A percentile compares a stretch with the other conserved stretches of the same genome.
Evolutionary conservation across 371 early-diverging fungal genomes (phyloP).

Genomic region (Parasitella parasitica): DNA sequence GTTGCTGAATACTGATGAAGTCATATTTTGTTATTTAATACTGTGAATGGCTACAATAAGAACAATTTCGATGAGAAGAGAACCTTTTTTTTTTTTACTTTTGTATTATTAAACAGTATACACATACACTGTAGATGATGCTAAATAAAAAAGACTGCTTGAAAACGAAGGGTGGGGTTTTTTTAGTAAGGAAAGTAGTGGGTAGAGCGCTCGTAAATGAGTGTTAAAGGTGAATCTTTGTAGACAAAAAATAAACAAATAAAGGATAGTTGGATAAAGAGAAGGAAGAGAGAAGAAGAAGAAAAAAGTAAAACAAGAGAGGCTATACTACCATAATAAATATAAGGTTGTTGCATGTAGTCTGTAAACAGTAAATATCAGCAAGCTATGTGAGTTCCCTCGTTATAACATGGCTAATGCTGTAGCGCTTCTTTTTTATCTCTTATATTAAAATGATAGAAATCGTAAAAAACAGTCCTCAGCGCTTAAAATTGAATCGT

Average conservation of each 20-base stretch:
- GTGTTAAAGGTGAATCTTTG: background rate
- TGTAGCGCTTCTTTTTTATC: too few species aligned
- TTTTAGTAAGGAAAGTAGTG: background rate
- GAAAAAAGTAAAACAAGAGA: background rate
- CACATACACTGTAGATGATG: too few species aligned
- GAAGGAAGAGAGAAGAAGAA: background rate
- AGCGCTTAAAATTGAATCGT: too few species aligned
- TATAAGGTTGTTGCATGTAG: conserved; percentile 11
- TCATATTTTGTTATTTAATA: background rate
- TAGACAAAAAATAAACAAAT: conserved; percentile 7
- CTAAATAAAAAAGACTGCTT: background rate
- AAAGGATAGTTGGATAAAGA: background rate
- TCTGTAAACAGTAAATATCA: conserved; percentile 9
- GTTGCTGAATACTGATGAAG: conserved; percentile 7
- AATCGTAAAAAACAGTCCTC: too few species aligned
- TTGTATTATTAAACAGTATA: background rate
- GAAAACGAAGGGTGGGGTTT: background rate
- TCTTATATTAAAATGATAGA: too few species aligned
- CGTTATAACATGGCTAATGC: too few species aligned
- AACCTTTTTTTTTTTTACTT: background rate
- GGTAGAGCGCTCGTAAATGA: background rate
- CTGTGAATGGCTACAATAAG: background rate
- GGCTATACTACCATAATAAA: conserved; percentile 4
- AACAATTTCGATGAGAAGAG: background rate
- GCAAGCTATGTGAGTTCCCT: too few species aligned